These are phyloP conservation scores for Fusarium subglutinans DNA, from an alignment of 2,329 filamentous ascomycete species.

Conservation along the genomic window DNA sequence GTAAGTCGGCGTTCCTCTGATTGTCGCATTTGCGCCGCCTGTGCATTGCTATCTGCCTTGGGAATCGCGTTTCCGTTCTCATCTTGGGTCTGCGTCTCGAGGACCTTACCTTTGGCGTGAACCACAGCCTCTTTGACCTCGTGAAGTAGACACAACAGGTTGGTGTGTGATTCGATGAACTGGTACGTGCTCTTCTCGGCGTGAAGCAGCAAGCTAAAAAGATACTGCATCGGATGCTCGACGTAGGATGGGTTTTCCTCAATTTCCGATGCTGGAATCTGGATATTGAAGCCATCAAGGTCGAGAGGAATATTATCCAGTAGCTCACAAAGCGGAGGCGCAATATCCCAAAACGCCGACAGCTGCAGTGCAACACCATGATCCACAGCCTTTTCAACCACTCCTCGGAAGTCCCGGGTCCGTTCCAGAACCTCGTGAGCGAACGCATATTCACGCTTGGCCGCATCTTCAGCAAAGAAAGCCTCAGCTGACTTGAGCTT, in stretches of 20 bases:
- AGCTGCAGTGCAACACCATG: slow-evolving; percentile 91
- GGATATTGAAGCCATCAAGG: slow-evolving; percentile 70
- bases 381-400: slow-evolving; percentile 85
- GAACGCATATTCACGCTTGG: slow-evolving; percentile 75
- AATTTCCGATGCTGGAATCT: slow-evolving; percentile 81
- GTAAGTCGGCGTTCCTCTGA: slow-evolving; percentile 78
- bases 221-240: slow-evolving; percentile 86
- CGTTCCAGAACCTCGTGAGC: slow-evolving; percentile 78
- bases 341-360: slow-evolving; percentile 97
- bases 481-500: slow-evolving; percentile 81
- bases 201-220: slow-evolving; percentile 85
- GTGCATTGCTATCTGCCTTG: slow-evolving; percentile 48
- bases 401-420: slow-evolving; percentile 77
- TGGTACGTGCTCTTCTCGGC: slow-evolving; percentile 94
- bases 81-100: slow-evolving; percentile 70
- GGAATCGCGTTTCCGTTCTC: slow-evolving; percentile 46
- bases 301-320: slow-evolving; percentile 79
- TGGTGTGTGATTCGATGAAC: slow-evolving; percentile 95
- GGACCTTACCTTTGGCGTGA: slow-evolving; percentile 71
- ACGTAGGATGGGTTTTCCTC: slow-evolving; percentile 87
- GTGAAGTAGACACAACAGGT: slow-evolving; percentile 87
- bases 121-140: slow-evolving; percentile 86
- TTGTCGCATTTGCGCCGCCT: slow-evolving; percentile 65
- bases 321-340: slow-evolving; percentile 79
- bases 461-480: slow-evolving; percentile 84